Evolutionary conservation across 768 basidiomycete species (phyloP), one percentile per base, ranked within the genome.

Genomic region (Zangia roseola): DNA sequence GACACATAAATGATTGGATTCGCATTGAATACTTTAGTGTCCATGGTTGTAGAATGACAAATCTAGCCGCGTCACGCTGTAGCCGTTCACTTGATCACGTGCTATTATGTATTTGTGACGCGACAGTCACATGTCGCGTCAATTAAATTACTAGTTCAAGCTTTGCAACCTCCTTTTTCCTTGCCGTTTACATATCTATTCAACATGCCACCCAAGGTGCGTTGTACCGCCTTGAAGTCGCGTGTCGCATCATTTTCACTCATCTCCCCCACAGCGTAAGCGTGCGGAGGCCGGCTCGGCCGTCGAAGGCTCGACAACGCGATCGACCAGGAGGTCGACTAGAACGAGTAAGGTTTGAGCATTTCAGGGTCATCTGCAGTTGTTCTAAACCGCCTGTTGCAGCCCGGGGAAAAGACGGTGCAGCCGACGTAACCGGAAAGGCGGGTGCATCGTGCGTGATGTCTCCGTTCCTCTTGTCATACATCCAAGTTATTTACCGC

Each of bases 1-100:
- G 78, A 59, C 0, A 72, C 64, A 64, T 93, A 89, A 33, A 98
- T 75, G 10, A 81, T 86, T 1, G 95, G 95, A 69, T 97, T 97
- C 16, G 88, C 88, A 69, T 98, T 98, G 77, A 84, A 91, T 45
- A 85, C 69, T 63, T 84, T 81, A 31, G 69, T 69, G 42, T 73
- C 63, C 81, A 83, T 84, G 47, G 43, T 53, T 56, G 58, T 46
- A 21, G 46, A 39, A 13, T 30, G 24, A 20, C 9, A n/a, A 25
- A 14, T 6, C 12, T 2, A 13, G 13, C 13, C n/a, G 16, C 10
- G 60, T 68, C 58, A 66, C 61, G 19, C 38, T 12, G 8, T 9
- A 21, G 10, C 17, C 1, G 31, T 53, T 60, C 60, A 67, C 59
- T 42, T 0, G 4, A 34, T 62, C 56, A 57, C 54, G 56, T 68